Conservation (phyloP, 2,329 filamentous ascomycete species). For the Biscogniauxia sp. region DNA sequence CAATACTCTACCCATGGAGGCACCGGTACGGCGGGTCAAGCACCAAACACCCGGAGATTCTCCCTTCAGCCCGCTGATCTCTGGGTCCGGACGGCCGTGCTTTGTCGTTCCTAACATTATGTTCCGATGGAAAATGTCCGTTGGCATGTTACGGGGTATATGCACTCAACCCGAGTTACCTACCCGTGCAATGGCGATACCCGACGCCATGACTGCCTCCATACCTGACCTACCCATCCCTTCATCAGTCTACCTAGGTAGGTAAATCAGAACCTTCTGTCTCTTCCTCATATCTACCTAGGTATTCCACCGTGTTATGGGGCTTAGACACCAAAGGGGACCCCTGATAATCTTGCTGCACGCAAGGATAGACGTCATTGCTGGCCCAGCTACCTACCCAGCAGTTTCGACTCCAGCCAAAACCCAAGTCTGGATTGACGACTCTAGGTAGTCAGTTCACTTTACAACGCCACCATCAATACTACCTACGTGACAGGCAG, state of each 20-base stretch:
- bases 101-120: background rate
- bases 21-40: background rate
- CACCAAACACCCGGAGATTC: background rate
- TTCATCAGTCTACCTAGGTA: too few species aligned
- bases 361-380: slow-evolving; percentile 1
- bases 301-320: too few species aligned
- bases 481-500: background rate
- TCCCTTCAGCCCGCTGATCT: background rate
- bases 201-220: too few species aligned
- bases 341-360: background rate
- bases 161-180: too few species aligned
- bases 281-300: too few species aligned
- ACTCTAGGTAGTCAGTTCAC: background rate
- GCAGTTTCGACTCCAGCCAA: background rate
- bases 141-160: background rate
- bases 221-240: too few species aligned
- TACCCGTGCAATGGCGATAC: too few species aligned
- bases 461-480: background rate
- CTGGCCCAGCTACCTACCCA: background rate
- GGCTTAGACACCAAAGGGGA: too few species aligned
- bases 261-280: too few species aligned
- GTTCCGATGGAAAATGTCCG: background rate
- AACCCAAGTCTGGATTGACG: background rate
- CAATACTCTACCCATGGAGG: background rate
- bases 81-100: background rate